Conservation (phyloP, 2,329 filamentous ascomycete genomes). For the Graphilbum sp. region DNA sequence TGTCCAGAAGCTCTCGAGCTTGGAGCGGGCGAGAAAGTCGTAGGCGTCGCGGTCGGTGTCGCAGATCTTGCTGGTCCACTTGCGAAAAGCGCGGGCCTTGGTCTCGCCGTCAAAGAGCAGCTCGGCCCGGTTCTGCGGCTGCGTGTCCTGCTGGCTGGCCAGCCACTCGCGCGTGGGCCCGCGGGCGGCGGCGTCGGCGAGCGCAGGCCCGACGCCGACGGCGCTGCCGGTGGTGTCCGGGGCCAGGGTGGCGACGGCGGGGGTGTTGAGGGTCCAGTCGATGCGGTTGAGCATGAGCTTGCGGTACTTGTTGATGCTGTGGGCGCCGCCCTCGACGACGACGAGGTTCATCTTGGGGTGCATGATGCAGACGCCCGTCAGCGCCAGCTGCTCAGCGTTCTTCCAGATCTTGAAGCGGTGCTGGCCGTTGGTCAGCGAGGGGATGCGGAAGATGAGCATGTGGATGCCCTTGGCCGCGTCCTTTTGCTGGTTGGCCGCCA, state of each 20-base stretch:
- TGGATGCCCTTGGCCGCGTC: conserved; percentile 78
- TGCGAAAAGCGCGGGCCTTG: conserved; percentile 64
- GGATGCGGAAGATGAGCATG: conserved; percentile 77
- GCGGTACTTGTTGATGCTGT: conserved; percentile 71
- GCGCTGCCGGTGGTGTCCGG: background rate
- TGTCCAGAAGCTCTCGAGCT: conserved; percentile 94
- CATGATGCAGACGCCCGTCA: conserved; percentile 85
- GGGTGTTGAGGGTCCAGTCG: conserved; percentile 82
- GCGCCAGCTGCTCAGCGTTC: conserved; percentile 75
- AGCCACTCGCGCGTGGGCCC: conserved; percentile 59
- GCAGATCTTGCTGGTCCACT: conserved; percentile 80
- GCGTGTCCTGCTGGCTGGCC: conserved; percentile 63
- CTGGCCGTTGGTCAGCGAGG: conserved; percentile 77
- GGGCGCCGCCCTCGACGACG: conserved; percentile 77
- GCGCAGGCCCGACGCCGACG: background rate
- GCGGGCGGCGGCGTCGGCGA: conserved; percentile 32
- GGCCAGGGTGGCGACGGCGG: conserved; percentile 24
- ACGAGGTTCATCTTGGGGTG: conserved; percentile 79
- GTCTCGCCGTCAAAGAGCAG: conserved; percentile 86
- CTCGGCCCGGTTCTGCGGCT: conserved; percentile 65
- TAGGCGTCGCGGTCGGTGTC: conserved; percentile 83
- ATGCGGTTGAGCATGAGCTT: conserved; percentile 90
- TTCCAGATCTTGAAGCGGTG: conserved; percentile 86
- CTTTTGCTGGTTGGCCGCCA: conserved; percentile 65
- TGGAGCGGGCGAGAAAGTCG: conserved; percentile 60